Evolutionary conservation across 1,284 basidiomycete species (phyloP), one percentile per base, ranked within the genome.

Genomic region (Ustilago tritici): DNA sequence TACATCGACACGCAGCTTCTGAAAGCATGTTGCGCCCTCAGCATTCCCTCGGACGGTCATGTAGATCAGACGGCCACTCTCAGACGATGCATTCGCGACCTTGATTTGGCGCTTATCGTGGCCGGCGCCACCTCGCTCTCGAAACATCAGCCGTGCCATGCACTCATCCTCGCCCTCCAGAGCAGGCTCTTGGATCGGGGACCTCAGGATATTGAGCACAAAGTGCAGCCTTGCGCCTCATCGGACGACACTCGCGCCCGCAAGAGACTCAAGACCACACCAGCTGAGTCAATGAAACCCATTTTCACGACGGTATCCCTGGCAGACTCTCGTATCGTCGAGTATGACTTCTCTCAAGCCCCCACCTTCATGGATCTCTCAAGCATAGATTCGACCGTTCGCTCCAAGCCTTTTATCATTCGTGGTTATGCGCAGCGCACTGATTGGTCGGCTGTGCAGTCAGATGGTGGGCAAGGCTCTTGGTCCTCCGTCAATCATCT

Each of bases 21-120:
- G 46, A 71, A 65, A 38, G 75, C 75, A 17, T 71, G 64, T 40
- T 55, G 46, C 12, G 47, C 40, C 10, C 57, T 78, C 41, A 56
- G 19, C 12, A 14, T 17, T 23, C 10, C 1, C 15, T 55, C 12
- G 40, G 10, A 11, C 3, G 40, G 3, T 19, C 15, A 12, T 12
- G 8, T 31, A 32, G 49, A 32, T 3, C 23, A 23, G n/a, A 19
- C 52, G 15, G 15, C 17, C n/a, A 23, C 23, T n/a, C 54, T 65
- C 1, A 17, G 28, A n/a, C 50, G 28, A 2, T 61, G 61, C 54
- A 68, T 96, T 41, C 87, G 88, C 6, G 87, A 88, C 14, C 87
- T 98, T 35, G 95, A 98, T 83, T 89, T 89, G 79, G 92, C 92
- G 1, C 91, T 96, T 75, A 91, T 98, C 76, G 89, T 96, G 52